Conservation (phyloP, 2,329 filamentous ascomycete species). For the Fusarium sp. region DNA sequence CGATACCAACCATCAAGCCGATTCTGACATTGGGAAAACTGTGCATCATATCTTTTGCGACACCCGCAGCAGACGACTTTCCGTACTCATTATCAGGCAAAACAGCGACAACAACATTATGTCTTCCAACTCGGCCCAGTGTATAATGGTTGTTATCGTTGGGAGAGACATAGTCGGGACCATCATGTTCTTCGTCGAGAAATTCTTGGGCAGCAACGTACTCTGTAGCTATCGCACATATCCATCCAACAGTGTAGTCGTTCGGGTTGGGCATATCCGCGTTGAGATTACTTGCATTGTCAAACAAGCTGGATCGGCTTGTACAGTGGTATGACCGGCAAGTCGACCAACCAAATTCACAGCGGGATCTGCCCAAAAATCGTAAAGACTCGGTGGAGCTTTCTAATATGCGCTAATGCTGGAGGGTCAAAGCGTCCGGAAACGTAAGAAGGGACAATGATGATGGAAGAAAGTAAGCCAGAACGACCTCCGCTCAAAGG, state of each 20-base stretch:
- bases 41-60: not conserved
- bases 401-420: no score
- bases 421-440: no score
- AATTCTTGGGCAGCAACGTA: not conserved
- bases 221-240: not conserved
- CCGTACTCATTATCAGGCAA: not conserved
- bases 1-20: slow-evolving; percentile 13
- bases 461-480: no score
- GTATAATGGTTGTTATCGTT: slow-evolving; percentile 4
- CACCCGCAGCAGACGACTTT: not conserved
- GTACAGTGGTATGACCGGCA: no score
- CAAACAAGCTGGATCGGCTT: no score
- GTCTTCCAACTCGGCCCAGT: not conserved
- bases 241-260: not conserved
- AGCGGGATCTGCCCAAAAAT: no score
- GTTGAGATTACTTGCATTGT: no score
- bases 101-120: slow-evolving; percentile 6
- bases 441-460: no score
- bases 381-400: no score
- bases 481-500: no score
- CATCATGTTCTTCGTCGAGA: slow-evolving; percentile 1
- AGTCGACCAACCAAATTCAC: no score
- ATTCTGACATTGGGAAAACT: slow-evolving; percentile 13
- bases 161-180: not conserved
- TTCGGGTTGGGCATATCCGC: no score